Evolutionary conservation across 1,284 basidiomycete species (phyloP).

Genomic region (Trametes hirsuta): DNA sequence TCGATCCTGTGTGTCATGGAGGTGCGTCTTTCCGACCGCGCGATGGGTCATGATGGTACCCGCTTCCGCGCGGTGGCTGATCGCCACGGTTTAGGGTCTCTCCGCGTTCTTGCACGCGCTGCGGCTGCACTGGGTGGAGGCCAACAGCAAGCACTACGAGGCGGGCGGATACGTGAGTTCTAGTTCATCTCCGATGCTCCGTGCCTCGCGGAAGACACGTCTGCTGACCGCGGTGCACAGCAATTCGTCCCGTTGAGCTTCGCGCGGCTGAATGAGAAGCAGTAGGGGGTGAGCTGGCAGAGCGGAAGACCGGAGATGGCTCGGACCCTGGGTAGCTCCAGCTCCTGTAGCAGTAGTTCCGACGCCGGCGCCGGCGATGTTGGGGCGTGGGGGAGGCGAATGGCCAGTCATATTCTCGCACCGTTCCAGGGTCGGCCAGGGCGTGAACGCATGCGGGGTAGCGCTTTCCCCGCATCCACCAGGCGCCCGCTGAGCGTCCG

Average conservation of each 20-base stretch:
- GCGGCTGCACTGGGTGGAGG: slow-evolving; percentile 97
- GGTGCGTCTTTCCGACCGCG: slow-evolving; percentile 51
- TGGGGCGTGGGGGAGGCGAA: slow-evolving; percentile 1
- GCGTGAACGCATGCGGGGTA: slow-evolving; percentile 23
- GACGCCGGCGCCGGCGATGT: slow-evolving; percentile 22
- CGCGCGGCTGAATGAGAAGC: slow-evolving; percentile 47
- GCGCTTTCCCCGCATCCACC: slow-evolving; percentile 23
- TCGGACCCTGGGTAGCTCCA: slow-evolving; percentile 17
- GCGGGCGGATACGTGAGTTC: slow-evolving; percentile 84
- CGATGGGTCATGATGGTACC: slow-evolving; percentile 8
- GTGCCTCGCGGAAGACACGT: slow-evolving; percentile 32
- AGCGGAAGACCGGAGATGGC: slow-evolving; percentile 21
- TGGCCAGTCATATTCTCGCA: slow-evolving; percentile 14
- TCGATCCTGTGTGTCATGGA: slow-evolving; percentile 90
- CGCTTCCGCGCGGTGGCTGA: slow-evolving; percentile 20
- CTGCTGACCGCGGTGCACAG: slow-evolving; percentile 43
- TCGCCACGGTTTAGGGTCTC: slow-evolving; percentile 62
- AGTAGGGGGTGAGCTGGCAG: slow-evolving; percentile 29
- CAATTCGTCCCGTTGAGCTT: slow-evolving; percentile 71
- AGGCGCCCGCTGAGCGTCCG: slow-evolving; percentile 16
- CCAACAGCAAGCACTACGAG: slow-evolving; percentile 95
- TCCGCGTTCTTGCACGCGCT: slow-evolving; percentile 96
- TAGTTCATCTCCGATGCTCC: slow-evolving; percentile 29
- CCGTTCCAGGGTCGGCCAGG: slow-evolving; percentile 12
- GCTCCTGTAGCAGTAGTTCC: slow-evolving; percentile 20